These are phyloP conservation scores for Mycena chlorophos DNA, from an alignment of 768 basidiomycete species.

Conservation along the genomic window DNA sequence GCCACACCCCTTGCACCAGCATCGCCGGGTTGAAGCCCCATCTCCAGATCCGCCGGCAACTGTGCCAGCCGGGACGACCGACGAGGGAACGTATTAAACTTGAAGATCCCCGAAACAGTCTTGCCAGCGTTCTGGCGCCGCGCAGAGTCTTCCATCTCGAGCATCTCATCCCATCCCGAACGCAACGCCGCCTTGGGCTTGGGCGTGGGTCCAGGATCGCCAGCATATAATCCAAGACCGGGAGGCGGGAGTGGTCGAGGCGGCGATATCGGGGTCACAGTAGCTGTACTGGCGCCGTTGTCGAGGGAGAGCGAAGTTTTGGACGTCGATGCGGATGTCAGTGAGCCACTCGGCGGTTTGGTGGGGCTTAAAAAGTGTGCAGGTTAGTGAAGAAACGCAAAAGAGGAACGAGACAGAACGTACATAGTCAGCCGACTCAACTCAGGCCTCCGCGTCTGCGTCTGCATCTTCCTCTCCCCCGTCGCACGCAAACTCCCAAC, in stretches of 20 bases:
- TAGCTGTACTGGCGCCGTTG: too few relatives aligned
- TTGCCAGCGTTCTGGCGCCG: too few relatives aligned
- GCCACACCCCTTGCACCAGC: not conserved
- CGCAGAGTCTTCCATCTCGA: not conserved
- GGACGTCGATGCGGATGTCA: not conserved
- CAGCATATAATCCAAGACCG: not conserved
- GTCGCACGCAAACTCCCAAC: not conserved
- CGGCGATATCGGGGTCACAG: not conserved
- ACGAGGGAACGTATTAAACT: not conserved
- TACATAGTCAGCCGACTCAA: not conserved
- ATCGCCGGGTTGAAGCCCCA: not conserved
- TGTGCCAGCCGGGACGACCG: not conserved
- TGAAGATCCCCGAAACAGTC: not conserved
- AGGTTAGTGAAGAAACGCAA: not conserved
- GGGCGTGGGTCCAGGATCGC: too few relatives aligned
- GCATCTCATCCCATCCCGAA: constrained; percentile 1
- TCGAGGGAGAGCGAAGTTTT: not conserved
- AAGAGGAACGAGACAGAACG: not conserved
- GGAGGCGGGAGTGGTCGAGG: not conserved
- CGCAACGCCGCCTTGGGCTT: not conserved
- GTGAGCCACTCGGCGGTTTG: not conserved
- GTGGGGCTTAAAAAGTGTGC: not conserved
- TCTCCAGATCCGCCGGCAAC: not conserved
- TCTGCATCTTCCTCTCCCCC: not conserved
- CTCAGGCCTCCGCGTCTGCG: not conserved